Evolutionary conservation across 768 basidiomycete genomes (phyloP).

Genomic region (Trametes villosa): DNA sequence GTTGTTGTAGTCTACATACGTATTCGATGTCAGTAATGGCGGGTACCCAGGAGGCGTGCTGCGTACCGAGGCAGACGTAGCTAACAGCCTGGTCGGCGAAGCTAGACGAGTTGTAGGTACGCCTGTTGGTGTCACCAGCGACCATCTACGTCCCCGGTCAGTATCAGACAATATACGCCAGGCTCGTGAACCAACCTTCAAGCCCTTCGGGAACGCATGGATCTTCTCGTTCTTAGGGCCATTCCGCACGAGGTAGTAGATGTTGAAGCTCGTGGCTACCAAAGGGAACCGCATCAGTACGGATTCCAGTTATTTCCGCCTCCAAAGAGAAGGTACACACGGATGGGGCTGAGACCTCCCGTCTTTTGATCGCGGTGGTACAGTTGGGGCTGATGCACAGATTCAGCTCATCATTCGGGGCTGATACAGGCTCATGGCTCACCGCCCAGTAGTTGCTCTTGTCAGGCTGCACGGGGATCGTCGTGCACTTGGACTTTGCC

Average conservation of each 20-base stretch:
- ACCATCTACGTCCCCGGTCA: slow-evolving; percentile 28
- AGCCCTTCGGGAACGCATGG: slow-evolving; percentile 30
- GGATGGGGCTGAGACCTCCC: slow-evolving; percentile 23
- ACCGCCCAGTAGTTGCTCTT: slow-evolving; percentile 34
- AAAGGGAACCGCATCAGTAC: no score
- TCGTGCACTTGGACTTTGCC: slow-evolving; percentile 22
- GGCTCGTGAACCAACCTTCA: slow-evolving; percentile 19
- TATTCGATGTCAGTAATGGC: not conserved
- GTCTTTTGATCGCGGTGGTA: slow-evolving; percentile 27
- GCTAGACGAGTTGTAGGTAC: slow-evolving; percentile 36
- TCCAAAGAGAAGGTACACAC: slow-evolving; percentile 7
- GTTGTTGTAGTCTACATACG: slow-evolving; percentile 24
- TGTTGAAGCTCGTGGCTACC: slow-evolving; percentile 27
- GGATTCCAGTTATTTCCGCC: no score
- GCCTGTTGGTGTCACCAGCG: slow-evolving; percentile 35
- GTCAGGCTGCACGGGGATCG: slow-evolving; percentile 27
- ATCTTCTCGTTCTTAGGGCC: slow-evolving; percentile 27
- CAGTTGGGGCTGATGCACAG: slow-evolving; percentile 21
- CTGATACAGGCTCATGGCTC: not conserved
- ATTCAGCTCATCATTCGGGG: not conserved
- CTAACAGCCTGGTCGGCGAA: slow-evolving; percentile 39
- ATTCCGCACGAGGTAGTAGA: slow-evolving; percentile 30
- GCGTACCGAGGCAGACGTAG: slow-evolving; percentile 35
- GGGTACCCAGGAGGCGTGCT: no score
- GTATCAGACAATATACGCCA: no score